Conservation (phyloP, 2,329 filamentous ascomycete species). For the Xylaria sp. region DNA sequence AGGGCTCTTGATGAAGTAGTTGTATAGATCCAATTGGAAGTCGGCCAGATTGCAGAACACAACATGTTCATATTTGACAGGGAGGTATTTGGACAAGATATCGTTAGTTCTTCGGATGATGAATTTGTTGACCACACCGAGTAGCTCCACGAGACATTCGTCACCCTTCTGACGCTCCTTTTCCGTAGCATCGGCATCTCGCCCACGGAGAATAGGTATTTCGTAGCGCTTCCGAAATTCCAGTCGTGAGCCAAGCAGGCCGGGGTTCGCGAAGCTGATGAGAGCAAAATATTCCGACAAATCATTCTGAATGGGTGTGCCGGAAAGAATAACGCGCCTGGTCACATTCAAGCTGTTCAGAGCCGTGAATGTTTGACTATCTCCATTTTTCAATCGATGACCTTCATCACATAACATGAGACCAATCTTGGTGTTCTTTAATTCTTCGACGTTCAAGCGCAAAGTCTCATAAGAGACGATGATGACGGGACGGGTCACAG, state of each 20-base stretch:
- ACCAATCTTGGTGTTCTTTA: conserved; percentile 90
- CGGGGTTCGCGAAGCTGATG: conserved; percentile 95
- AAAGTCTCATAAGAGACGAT: conserved; percentile 99
- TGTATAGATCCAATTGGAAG: conserved; percentile 94
- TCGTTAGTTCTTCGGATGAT: conserved; percentile 98
- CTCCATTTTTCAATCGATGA: conserved; percentile 94
- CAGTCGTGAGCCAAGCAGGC: conserved; percentile 84
- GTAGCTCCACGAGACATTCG: conserved; percentile 82
- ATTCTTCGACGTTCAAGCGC: conserved; percentile 87
- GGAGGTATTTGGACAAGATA: conserved; percentile 95
- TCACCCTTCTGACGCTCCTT: conserved; percentile 85
- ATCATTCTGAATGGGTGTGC: conserved; percentile 98
- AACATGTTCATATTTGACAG: conserved; percentile 98
- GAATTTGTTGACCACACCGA: conserved; percentile 93
- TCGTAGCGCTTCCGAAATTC: conserved; percentile 97
- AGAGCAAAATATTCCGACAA: conserved; percentile 97
- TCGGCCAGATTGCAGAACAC: conserved; percentile 96
- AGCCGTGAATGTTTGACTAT: conserved; percentile 93
- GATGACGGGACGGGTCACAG: conserved; percentile 90
- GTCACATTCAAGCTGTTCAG: conserved; percentile 91
- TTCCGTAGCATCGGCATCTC: conserved; percentile 90
- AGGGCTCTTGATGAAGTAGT: conserved; percentile 95
- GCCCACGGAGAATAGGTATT: conserved; percentile 88
- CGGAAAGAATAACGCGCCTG: conserved; percentile 91
- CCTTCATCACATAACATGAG: conserved; percentile 96